These are phyloP conservation scores for Lagerstroemia speciosa DNA, from an alignment of 345 rosid species.

Conservation along the genomic window DNA sequence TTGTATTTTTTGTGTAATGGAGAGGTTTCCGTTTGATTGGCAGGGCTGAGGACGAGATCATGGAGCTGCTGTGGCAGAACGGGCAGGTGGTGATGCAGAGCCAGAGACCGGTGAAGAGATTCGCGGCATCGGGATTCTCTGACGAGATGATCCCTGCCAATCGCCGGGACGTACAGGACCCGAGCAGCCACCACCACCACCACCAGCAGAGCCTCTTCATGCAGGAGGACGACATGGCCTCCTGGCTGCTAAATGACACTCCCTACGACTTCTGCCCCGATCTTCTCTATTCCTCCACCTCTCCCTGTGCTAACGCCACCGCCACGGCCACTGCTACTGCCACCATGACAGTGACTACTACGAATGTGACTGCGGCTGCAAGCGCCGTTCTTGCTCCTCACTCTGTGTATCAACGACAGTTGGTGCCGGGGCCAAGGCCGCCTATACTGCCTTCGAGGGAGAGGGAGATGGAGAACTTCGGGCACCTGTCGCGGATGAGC, in stretches of 20 bases:
- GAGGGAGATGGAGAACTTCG: slow-evolving; percentile 46
- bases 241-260: slow-evolving; percentile 56
- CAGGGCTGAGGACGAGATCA: slow-evolving; percentile 57
- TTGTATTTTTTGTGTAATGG: neutral
- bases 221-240: slow-evolving; percentile 89
- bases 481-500: slow-evolving; percentile 41
- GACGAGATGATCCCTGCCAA: slow-evolving; percentile 20
- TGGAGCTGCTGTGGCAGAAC: slow-evolving; percentile 93
- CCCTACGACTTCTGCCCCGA: slow-evolving; percentile 54
- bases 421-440: slow-evolving; percentile 12
- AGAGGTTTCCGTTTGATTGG: neutral
- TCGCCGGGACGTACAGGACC: neutral
- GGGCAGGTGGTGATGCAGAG: slow-evolving; percentile 73
- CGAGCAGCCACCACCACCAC: slow-evolving; percentile 10
- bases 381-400: neutral
- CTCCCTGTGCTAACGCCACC: slow-evolving; percentile 25
- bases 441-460: slow-evolving; percentile 29
- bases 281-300: slow-evolving; percentile 26
- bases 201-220: slow-evolving; percentile 40
- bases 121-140: slow-evolving; percentile 21
- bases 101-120: slow-evolving; percentile 43
- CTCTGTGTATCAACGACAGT: slow-evolving; percentile 11
- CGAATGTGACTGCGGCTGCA: slow-evolving; percentile 1
- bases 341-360: slow-evolving; percentile 13
- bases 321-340: slow-evolving; percentile 2